Evolutionary conservation across 2,329 filamentous ascomycete genomes (phyloP).

Genomic region (Botrytis hyacinthi): DNA sequence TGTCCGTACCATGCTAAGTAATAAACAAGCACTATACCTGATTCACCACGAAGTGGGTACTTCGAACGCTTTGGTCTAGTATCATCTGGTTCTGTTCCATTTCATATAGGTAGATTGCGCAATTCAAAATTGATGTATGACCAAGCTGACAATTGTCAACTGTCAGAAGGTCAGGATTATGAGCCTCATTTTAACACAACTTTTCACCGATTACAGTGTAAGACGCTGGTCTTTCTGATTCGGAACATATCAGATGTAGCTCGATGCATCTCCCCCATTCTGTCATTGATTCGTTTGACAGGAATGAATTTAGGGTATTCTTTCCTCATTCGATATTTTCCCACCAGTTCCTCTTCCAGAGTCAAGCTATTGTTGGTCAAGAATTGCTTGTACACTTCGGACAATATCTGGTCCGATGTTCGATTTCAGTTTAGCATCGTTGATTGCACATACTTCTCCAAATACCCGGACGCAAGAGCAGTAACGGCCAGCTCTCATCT

Average conservation of each 20-base stretch:
- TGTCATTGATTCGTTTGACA: background rate
- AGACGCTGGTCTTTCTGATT: slow-evolving; percentile 3
- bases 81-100: background rate
- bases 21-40: background rate
- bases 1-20: slow-evolving; percentile 8
- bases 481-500: background rate
- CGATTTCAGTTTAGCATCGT: background rate
- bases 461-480: no score
- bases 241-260: slow-evolving; percentile 1
- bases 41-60: background rate
- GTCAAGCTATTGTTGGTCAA: background rate
- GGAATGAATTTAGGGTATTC: background rate
- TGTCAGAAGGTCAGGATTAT: slow-evolving; percentile 15
- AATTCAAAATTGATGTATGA: slow-evolving; percentile 9
- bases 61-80: background rate
- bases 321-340: background rate
- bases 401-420: background rate
- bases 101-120: background rate
- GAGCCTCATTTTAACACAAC: slow-evolving; percentile 16
- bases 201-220: slow-evolving; percentile 10
- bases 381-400: background rate
- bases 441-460: background rate
- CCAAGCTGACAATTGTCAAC: slow-evolving; percentile 3
- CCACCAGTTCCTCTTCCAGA: background rate
- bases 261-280: background rate